Evolutionary conservation across 2,329 filamentous ascomycete species (phyloP), one percentile per base, ranked within the genome.

Genomic region (Coniochaeta hoffmannii): DNA sequence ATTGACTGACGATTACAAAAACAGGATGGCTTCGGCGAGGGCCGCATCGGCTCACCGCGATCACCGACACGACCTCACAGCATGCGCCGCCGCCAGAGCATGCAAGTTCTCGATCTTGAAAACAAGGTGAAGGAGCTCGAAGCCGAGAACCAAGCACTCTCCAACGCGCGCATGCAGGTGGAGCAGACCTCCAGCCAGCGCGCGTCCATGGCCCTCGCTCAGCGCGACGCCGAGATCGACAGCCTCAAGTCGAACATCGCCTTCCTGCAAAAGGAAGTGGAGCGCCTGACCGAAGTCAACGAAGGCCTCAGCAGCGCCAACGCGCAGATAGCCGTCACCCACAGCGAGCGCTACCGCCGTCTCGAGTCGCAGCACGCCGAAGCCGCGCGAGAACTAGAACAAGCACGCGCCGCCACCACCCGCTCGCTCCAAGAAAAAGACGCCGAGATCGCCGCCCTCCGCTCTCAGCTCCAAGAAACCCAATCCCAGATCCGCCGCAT

Each of bases 11-110:
- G n/a, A 26, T 22, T 56, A 55, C 57, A 53, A 57, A 52, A 17
- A 32, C 24, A 97, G 92, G 91, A 96, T 82, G 93, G 90, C 75
- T 92, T 85, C 77, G 93, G 93, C 74, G 90, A 96, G 75, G 90
- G 89, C 73, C 89, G 82, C 68, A 82, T 88, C 68, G 86, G 86
- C 69, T 96, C 91, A 69, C 91, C 93, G 67, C 86, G 88, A 66
- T 97, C 94, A 66, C 94, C 94, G 55, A 96, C 90, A 63, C 86
- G 93, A 72, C 92, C 94, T 65, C 90, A 92, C 68, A 97, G 91
- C 77, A 89, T 99, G 82, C 92, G 93, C 65, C 92, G 93, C 69
- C 89, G 93, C 68, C 94, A 96, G 73, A 97, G 93, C 79, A 93
- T 97, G 86, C 93, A 97, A 74, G 85, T 93, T 55, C 85, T 97